These are phyloP conservation scores for Diplosphaera chodatii DNA, from an alignment of 139 green algal genomes.

Conservation along the genomic window DNA sequence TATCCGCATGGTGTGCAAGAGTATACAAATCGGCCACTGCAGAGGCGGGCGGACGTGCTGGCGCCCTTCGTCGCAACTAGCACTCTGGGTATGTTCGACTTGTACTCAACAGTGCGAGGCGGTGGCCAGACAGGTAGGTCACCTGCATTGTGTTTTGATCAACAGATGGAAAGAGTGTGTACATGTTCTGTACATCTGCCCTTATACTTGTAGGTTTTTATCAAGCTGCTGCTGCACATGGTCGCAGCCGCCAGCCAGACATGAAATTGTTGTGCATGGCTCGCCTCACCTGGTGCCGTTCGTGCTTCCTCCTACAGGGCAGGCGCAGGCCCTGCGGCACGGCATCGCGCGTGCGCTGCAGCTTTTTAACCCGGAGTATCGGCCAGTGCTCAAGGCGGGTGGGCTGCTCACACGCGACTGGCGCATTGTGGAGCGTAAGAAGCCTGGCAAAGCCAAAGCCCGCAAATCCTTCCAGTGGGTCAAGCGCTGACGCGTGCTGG, in stretches of 20 bases:
- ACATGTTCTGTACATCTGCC: too few species aligned
- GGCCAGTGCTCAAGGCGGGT: constrained; percentile 42
- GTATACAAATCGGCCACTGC: constrained; percentile 35
- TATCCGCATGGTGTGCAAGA: too few species aligned
- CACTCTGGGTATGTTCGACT: constrained; percentile 58
- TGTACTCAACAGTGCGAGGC: constrained; percentile 48
- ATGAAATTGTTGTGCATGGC: neutral
- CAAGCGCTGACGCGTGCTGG: constrained; percentile 75
- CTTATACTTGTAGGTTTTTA: too few species aligned
- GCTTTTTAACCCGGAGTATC: constrained; percentile 57
- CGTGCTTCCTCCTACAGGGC: constrained; percentile 28
- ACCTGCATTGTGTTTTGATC: too few species aligned
- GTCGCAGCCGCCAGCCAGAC: neutral
- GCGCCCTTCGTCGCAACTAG: constrained; percentile 66
- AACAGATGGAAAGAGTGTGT: too few species aligned
- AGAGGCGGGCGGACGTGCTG: constrained; percentile 51
- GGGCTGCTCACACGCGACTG: constrained; percentile 72
- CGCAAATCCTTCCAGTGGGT: constrained; percentile 84
- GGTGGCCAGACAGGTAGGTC: constrained; percentile 39
- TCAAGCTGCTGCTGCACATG: too few species aligned
- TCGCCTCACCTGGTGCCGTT: too few species aligned
- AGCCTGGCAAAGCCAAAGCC: constrained; percentile 78
- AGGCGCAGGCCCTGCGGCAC: constrained; percentile 66
- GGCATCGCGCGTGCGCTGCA: constrained; percentile 76
- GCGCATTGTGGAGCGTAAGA: constrained; percentile 92